Base-by-base conservation (phyloP, 495 filamentous ascomycete species). In the Penicillium paradoxum region DNA sequence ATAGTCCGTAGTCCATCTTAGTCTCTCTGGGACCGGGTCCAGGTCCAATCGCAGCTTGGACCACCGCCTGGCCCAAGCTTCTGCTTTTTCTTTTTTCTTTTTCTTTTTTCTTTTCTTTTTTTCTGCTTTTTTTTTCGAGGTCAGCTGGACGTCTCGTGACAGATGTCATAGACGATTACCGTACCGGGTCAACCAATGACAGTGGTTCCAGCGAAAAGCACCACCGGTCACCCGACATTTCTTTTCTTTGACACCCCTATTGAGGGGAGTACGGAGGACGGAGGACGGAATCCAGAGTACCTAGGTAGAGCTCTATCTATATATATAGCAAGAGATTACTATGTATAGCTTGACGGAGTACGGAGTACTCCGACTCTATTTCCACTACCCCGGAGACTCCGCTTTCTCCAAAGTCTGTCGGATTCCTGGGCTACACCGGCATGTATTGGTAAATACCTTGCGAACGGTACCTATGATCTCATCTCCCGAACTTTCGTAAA, bases 211-310 rank as follows among this genome's bases (percentile, higher is more conserved):
- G 61, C 45, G 54, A 61, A 66, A 69, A 69, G 55, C 55, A 60
- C 53, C 47, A 51, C 43, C 58, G 63, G 63, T 69, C 66, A 66
- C 60, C 63, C 63, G 66, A 69, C 63, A 59, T 48, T 24, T 50
- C 17, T 4, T 24, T 24, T 30, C 33, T 47, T 36, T 36, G n/a
- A n/a, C n/a, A n/a, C n/a, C n/a, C n/a, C n/a, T n/a, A n/a, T 47
- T 47, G 32, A 30, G 21, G 21, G 14, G 22, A 32, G 32, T n/a
- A n/a, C n/a, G n/a, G n/a, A n/a, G n/a, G n/a, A n/a, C n/a, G n/a
- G n/a, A n/a, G n/a, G n/a, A n/a, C n/a, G n/a, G n/a, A n/a, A n/a
- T n/a, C n/a, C n/a, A n/a, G n/a, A n/a, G n/a, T n/a, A n/a, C n/a
- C n/a, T n/a, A n/a, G n/a, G n/a, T n/a, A n/a, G n/a, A n/a, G n/a